Conservation (phyloP, 192 early-diverging fungal species). For the Mortierella antarctica region DNA sequence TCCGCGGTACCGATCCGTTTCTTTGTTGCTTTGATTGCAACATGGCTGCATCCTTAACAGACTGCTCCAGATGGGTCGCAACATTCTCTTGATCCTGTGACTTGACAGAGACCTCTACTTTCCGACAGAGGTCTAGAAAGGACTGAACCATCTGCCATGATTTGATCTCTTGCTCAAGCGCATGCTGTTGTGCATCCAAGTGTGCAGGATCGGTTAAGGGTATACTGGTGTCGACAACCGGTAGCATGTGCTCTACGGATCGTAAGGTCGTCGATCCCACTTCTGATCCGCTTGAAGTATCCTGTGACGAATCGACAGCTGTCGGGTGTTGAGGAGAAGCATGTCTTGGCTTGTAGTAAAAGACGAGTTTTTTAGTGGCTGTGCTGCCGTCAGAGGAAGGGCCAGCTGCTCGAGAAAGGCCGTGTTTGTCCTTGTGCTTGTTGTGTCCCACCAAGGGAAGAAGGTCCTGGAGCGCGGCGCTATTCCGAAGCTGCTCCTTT, state of each 20-base stretch:
- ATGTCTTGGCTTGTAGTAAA: conserved; percentile 23
- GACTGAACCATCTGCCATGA: conserved; percentile 52
- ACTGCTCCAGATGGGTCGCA: conserved; percentile 14
- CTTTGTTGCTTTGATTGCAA: not conserved
- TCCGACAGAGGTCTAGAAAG: conserved; percentile 36
- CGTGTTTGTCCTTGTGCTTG: not conserved
- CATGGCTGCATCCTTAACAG: conserved; percentile 6
- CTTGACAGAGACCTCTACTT: conserved; percentile 33
- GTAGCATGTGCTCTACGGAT: conserved; percentile 29
- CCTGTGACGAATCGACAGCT: not conserved
- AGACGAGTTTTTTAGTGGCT: conserved; percentile 7
- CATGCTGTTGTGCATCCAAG: not conserved
- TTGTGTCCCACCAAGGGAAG: conserved; percentile 21
- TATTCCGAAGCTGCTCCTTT: conserved; percentile 46
- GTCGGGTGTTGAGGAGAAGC: not conserved
- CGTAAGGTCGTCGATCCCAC: not conserved
- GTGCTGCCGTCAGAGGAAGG: not conserved
- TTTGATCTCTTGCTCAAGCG: conserved; percentile 33
- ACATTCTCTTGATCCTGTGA: conserved; percentile 22
- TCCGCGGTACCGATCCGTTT: conserved; percentile 4
- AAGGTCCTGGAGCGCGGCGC: conserved; percentile 32
- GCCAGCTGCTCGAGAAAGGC: not conserved
- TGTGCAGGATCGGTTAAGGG: not conserved
- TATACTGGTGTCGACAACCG: conserved; percentile 4
- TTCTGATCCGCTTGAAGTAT: not conserved